Evolutionary conservation across 371 early-diverging fungal genomes (phyloP).

Genomic region (Syncephalis plumigaleata): DNA sequence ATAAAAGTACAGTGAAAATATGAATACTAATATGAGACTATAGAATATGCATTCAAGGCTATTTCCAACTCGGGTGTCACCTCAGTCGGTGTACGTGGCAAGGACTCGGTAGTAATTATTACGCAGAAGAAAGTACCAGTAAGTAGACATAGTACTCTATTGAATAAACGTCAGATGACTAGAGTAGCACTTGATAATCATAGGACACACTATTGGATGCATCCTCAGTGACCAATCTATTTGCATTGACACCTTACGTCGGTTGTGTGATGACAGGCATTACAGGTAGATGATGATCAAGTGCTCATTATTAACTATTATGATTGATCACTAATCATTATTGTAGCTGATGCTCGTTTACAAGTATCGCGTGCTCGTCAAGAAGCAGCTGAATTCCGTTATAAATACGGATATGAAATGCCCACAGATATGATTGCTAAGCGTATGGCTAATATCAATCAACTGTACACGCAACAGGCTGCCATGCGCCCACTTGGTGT

Average conservation of each 20-base stretch:
- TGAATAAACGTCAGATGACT: no score
- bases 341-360: constrained; percentile 76
- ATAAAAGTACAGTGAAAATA: neutral
- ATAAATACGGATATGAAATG: constrained; percentile 97
- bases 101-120: constrained; percentile 81
- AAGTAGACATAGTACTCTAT: constrained; percentile 21
- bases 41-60: constrained; percentile 98
- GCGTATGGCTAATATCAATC: constrained; percentile 92
- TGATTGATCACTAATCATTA: neutral
- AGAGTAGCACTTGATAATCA: neutral
- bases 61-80: constrained; percentile 91
- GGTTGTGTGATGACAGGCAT: constrained; percentile 97
- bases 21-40: neutral
- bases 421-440: constrained; percentile 92
- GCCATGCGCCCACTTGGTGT: constrained; percentile 96
- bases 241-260: constrained; percentile 80
- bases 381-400: constrained; percentile 95
- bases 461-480: constrained; percentile 98
- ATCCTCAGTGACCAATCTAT: constrained; percentile 83
- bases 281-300: constrained; percentile 30
- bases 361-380: constrained; percentile 84
- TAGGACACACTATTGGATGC: constrained; percentile 94
- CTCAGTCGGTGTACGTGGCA: constrained; percentile 86
- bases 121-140: constrained; percentile 96
- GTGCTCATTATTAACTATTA: neutral